Conservation (phyloP, 768 basidiomycete species). For the Hericium alpestre region DNA sequence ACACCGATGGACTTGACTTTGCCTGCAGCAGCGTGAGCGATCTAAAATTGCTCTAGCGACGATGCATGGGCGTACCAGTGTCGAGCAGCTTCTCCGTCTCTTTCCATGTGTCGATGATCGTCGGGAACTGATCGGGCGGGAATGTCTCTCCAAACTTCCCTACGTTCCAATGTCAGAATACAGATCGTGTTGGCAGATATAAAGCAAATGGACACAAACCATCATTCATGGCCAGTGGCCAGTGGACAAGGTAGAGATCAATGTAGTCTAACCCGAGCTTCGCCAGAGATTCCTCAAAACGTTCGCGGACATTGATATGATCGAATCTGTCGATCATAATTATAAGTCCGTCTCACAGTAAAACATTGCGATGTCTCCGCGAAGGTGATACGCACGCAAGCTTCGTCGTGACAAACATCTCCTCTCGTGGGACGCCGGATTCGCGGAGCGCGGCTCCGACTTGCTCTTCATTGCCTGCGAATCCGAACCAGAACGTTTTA, state of each 20-base stretch:
- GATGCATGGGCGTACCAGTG: slow-evolving; percentile 13
- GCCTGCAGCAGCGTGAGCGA: slow-evolving; percentile 8
- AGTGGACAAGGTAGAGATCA: slow-evolving; percentile 29
- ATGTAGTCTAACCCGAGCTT: slow-evolving; percentile 26
- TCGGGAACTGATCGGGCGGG: slow-evolving; percentile 39
- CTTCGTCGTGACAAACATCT: slow-evolving; percentile 43
- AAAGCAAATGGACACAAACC: background rate
- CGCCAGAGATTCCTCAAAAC: slow-evolving; percentile 21
- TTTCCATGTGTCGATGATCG: slow-evolving; percentile 24
- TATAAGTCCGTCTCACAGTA: too few species aligned
- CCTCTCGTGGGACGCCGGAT: slow-evolving; percentile 31
- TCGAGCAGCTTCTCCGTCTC: slow-evolving; percentile 25
- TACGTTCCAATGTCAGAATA: background rate
- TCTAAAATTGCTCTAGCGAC: background rate
- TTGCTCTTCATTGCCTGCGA: slow-evolving; percentile 29
- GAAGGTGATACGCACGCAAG: slow-evolving; percentile 21
- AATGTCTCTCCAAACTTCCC: slow-evolving; percentile 19
- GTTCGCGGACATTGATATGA: slow-evolving; percentile 20
- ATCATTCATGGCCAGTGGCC: slow-evolving; percentile 19
- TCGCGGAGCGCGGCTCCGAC: slow-evolving; percentile 38
- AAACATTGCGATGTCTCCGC: background rate
- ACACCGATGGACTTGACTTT: slow-evolving; percentile 29
- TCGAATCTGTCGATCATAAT: slow-evolving; percentile 1
- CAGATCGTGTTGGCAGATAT: too few species aligned
- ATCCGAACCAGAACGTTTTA: background rate